Conservation (phyloP, 2,329 filamentous ascomycete species). For the Ophiostoma tasmaniense region DNA sequence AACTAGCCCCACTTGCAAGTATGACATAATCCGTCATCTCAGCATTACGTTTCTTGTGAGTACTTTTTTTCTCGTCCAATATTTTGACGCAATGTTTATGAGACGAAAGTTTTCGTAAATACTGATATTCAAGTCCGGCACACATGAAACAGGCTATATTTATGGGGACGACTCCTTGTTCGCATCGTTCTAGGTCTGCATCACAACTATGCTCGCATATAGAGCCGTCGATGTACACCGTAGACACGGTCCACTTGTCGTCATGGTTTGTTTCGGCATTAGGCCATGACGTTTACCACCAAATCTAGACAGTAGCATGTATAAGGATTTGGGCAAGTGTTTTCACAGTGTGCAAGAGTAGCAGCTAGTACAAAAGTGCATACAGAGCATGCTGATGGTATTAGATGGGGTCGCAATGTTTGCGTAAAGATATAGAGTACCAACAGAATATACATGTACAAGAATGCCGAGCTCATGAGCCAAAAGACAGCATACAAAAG, state of each 20-base stretch:
- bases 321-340: not conserved
- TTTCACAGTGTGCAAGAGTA: not conserved
- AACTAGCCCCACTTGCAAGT: not conserved
- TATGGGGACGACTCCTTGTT: not conserved
- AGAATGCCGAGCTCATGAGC: not conserved
- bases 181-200: not conserved
- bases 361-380: not conserved
- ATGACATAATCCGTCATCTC: not conserved
- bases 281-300: not conserved
- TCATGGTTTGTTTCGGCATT: not conserved
- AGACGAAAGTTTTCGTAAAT: not conserved
- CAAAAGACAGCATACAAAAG: not conserved
- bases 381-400: not conserved
- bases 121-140: not conserved
- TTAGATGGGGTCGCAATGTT: not conserved
- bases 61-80: not conserved
- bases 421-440: not conserved
- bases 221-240: constrained; percentile 4
- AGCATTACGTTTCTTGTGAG: not conserved
- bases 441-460: constrained; percentile 4
- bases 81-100: not conserved
- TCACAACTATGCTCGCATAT: not conserved
- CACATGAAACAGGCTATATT: not conserved
- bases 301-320: not conserved
- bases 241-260: constrained; percentile 1